These are phyloP conservation scores for Pochonia chlamydosporia DNA, from an alignment of 2,329 filamentous ascomycete genomes.

Conservation along the genomic window DNA sequence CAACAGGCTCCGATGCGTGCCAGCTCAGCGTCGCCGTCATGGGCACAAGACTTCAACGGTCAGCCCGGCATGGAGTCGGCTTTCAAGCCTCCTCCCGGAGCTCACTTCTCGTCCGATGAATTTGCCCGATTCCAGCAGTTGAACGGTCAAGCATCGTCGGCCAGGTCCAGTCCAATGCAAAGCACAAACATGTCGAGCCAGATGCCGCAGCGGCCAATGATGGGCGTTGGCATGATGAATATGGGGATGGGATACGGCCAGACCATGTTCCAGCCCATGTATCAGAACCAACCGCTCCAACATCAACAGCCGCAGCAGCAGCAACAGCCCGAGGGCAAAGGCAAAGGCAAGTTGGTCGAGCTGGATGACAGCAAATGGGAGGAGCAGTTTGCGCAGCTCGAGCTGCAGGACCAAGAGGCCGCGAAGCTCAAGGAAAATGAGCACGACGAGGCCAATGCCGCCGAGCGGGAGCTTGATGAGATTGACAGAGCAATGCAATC, in stretches of 20 bases:
- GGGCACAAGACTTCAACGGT: conserved; percentile 47
- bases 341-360: conserved; percentile 91
- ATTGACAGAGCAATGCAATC: conserved; percentile 66
- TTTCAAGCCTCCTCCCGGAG: conserved; percentile 52
- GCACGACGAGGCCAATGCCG: conserved; percentile 58
- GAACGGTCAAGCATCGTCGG: conserved; percentile 47
- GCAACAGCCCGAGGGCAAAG: conserved; percentile 53
- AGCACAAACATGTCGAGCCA: conserved; percentile 36
- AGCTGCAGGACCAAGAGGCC: conserved; percentile 52
- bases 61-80: conserved; percentile 68
- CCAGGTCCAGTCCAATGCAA: conserved; percentile 56
- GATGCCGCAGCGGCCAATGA: conserved; percentile 53
- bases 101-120: conserved; percentile 73
- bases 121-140: conserved; percentile 82
- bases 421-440: conserved; percentile 44
- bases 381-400: conserved; percentile 88
- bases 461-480: conserved; percentile 82
- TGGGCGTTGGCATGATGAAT: conserved; percentile 44
- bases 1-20: conserved; percentile 48
- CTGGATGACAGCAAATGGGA: conserved; percentile 94
- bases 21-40: conserved; percentile 47
- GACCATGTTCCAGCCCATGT: conserved; percentile 50
- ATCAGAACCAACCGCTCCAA: conserved; percentile 38
- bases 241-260: conserved; percentile 47
- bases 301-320: conserved; percentile 36